Conservation (phyloP, 306 rosid species). For the Medicago truncatula region MtrunA17r5.0-ANR NC_053046.1:42042001-42042500, state of each 20-base stretch:
- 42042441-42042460: too few species aligned
- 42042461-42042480: slow-evolving; percentile 38
- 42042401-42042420: slow-evolving; percentile 55
- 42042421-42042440: slow-evolving; percentile 4
- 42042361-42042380: slow-evolving; percentile 56
- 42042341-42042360: slow-evolving; percentile 43
- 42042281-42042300: slow-evolving; percentile 45
- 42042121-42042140: slow-evolving; percentile 37
- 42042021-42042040: slow-evolving; percentile 38
- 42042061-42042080: slow-evolving; percentile 60
- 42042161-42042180: slow-evolving; percentile 61
- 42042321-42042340: slow-evolving; percentile 50
- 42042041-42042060: slow-evolving; percentile 44
- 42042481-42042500: slow-evolving; percentile 45
- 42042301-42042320: slow-evolving; percentile 31
- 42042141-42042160: slow-evolving; percentile 55
- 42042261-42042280: slow-evolving; percentile 46
- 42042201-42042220: slow-evolving; percentile 47
- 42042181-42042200: slow-evolving; percentile 46
- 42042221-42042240: slow-evolving; percentile 50
- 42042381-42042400: slow-evolving; percentile 39
- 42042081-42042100: slow-evolving; percentile 60
- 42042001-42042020: slow-evolving; percentile 59
- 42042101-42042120: slow-evolving; percentile 59
- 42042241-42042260: slow-evolving; percentile 43